Base-by-base conservation (phyloP, 768 basidiomycete species). In the Cyathus striatus region DNA sequence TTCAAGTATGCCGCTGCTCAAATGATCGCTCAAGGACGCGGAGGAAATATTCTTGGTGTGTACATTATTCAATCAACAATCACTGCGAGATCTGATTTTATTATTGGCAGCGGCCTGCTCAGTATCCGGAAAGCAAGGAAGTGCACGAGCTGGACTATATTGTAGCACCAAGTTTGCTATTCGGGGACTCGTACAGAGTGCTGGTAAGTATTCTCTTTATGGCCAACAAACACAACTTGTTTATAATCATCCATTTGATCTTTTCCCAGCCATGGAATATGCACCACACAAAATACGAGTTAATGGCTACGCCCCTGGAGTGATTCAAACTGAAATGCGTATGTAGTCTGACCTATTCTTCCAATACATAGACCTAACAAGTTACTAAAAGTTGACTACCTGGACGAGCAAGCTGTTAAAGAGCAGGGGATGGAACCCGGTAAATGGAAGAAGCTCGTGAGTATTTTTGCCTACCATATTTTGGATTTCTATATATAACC, bases 1-100 rank as follows among this genome's bases (percentile, higher is more conserved):
- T 83, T 83, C 35, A 78, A 82, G 41, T 68, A 81, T 45, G 83
- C 81, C 2, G 81, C 77, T 14, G 63, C 62, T 40, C 73, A 77
- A 50, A 85, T 85, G 83, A 56, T 60, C 6, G 76, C 77, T 59
- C 69, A 72, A 0, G 61, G 58, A 4, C 72, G 78, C 13, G 78
- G 81, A 1, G 65, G 74, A 14, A 77, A 85, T 45, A 69, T 83
- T 21, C 74, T 82, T 33, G 51, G 56, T 3, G 39, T 43, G 3
- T 59, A 54, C 6, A 3, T 46, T 1, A 23, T 46, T 6, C 3
- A 3, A 25, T 2, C n/a, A n/a, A 14, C 21, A 22, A 4, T 40
- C 14, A 23, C 10, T 5, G 3, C 10, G 12, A n/a, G 25, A 10
- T 40, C 21, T 30, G n/a, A 30, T n/a, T n/a, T 10, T 14, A 40